Percentiles rank a stretch among this genome's conserved stretches.
phyloP scores from a whole-genome alignment of 148 eudicot genomes.

The Polygonum maritimum region DNA sequence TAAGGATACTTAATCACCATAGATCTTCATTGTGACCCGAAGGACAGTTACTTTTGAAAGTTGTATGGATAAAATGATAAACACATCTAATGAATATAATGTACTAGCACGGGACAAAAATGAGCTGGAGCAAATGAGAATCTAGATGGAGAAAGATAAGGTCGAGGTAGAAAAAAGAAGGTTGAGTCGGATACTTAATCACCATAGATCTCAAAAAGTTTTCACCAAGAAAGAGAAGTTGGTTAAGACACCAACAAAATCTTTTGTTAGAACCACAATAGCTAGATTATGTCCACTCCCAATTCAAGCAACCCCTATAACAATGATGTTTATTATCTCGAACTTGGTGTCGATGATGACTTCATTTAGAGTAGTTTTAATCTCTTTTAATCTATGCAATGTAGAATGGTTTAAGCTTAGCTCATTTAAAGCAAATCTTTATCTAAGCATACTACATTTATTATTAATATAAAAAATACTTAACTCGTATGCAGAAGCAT shows the following conservation, averaged over 20 bases:
- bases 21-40: too few species aligned
- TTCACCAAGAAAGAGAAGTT: not conserved
- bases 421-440: not conserved
- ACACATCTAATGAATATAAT: not conserved
- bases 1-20: too few species aligned
- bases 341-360: not conserved
- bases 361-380: not conserved
- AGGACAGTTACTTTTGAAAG: not conserved
- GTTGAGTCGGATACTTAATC: not conserved
- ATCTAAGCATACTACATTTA: too few species aligned
- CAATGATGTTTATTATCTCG: not conserved
- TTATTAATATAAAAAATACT: too few species aligned
- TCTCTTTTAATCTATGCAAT: not conserved
- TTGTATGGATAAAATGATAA: not conserved
- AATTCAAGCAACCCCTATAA: not conserved
- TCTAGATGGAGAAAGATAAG: not conserved
- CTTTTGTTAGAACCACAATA: too few species aligned
- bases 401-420: not conserved
- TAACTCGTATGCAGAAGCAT: too few species aligned
- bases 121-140: not conserved
- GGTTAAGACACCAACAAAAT: not conserved
- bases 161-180: not conserved
- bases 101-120: not conserved
- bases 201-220: not conserved
- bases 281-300: not conserved